These are phyloP conservation scores for Paulownia fortunei DNA, from an alignment of 257 asterid species.

Conservation along the genomic window DNA sequence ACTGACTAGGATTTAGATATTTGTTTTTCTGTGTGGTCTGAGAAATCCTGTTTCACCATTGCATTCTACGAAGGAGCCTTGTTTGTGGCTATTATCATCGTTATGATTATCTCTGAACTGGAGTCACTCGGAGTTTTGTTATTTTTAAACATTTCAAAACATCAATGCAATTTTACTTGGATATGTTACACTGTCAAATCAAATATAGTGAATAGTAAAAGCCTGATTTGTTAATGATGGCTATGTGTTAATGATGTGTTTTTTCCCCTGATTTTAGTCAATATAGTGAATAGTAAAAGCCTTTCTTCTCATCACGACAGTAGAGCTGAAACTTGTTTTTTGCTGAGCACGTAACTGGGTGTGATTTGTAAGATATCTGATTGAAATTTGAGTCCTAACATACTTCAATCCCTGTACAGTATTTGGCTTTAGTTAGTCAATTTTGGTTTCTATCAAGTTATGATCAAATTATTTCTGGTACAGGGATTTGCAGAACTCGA, in stretches of 20 bases:
- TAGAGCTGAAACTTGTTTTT: not conserved
- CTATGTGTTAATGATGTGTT: not conserved
- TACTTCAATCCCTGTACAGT: not conserved
- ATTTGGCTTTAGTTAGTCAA: not conserved
- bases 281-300: not conserved
- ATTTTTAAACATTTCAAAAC: not conserved
- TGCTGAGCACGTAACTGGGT: not conserved
- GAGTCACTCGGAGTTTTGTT: not conserved
- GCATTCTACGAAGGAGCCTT: not conserved
- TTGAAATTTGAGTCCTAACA: not conserved
- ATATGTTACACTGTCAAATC: not conserved
- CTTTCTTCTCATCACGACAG: not conserved
- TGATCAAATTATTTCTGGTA: conserved; percentile 26
- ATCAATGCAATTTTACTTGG: not conserved
- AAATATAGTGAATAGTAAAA: too few species aligned
- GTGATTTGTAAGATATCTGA: not conserved
- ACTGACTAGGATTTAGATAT: not conserved
- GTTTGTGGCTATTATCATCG: too few species aligned
- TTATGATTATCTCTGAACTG: not conserved
- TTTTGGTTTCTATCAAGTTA: not conserved
- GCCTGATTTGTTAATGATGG: too few species aligned
- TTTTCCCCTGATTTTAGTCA: not conserved
- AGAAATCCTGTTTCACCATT: not conserved
- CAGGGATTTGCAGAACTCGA: conserved; percentile 99
- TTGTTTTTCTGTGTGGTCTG: not conserved